Evolutionary conservation across 306 rosid species (phyloP), one percentile per base, ranked within the genome.

Genomic region (Pachyrhizus erosus): DNA sequence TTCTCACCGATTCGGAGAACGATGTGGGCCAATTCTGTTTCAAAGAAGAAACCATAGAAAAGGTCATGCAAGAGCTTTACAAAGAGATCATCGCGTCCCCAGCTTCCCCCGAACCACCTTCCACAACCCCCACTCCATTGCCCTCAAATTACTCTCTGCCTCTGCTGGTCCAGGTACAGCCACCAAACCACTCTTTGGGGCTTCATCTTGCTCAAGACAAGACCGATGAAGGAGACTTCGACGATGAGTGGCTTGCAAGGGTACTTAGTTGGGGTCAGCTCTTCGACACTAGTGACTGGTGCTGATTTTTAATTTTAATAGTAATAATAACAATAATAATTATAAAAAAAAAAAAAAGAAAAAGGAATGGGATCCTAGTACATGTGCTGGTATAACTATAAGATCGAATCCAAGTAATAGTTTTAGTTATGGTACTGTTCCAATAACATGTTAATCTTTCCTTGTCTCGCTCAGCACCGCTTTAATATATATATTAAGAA

Each of bases 31-130:
- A 78, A 21, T 58, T 49, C 27, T 14, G 18, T 17, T 82, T 83
- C 51, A 13, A 75, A 43, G 89, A 86, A 69, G 84, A 86, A 51
- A 61, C 66, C 23, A 69, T 86, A 2, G 79, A 86, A 21, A 34
- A 83, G 68, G 17, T 82, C 43, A 86, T 86, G 89, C 82, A 74
- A 76, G 84, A 86, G 82, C 77, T 86, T 33, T 82, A 82, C 79
- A 86, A 79, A 13, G 89, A 82, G 60, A 76, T 86, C 5, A 70
- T 51, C 7, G 42, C 74, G 2, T 65, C 48, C 26, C 33, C 64
- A 20, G 2, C 60, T 45, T 57, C 3, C 68, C 67, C 8, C n/a
- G n/a, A n/a, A n/a, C n/a, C n/a, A n/a, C n/a, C n/a, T n/a, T n/a
- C n/a, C n/a, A n/a, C n/a, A n/a, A n/a, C n/a, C n/a, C n/a, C n/a